phyloP scores from a whole-genome alignment of 208 protist species.

The Trypanosoma scelopori region DNA sequence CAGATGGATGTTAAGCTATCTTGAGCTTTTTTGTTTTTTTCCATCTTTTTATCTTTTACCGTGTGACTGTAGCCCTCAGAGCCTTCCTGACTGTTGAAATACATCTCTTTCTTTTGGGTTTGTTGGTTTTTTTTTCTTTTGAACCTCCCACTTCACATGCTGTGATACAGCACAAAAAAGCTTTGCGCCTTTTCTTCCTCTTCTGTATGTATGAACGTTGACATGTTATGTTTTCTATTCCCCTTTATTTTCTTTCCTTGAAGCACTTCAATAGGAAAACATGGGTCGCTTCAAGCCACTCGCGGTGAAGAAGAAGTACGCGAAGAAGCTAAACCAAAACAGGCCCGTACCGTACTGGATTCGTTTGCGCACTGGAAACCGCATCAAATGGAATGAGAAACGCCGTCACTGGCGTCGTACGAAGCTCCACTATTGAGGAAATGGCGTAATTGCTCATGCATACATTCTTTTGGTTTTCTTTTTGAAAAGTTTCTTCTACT shows the following conservation, averaged over 20 bases:
- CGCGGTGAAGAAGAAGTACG: conserved; percentile 93
- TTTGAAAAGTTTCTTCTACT: too few relatives aligned
- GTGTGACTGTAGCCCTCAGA: background rate
- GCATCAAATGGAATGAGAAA: conserved; percentile 95
- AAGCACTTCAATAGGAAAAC: background rate
- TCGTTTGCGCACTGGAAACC: conserved; percentile 90
- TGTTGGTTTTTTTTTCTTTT: conserved; percentile 3
- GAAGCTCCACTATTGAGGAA: conserved; percentile 90
- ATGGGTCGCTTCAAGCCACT: conserved; percentile 93
- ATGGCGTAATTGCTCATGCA: background rate
- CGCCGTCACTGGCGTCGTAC: conserved; percentile 95
- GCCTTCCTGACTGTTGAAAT: background rate
- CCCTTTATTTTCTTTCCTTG: background rate
- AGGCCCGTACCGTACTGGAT: conserved; percentile 93
- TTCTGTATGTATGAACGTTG: too few relatives aligned
- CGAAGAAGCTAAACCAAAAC: conserved; percentile 95
- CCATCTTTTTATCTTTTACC: background rate
- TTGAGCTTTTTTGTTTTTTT: conserved; percentile 21
- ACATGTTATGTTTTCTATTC: too few relatives aligned
- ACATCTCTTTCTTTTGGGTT: conserved; percentile 11
- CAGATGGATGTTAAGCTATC: conserved; percentile 46
- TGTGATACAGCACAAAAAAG: too few relatives aligned
- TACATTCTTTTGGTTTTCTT: background rate
- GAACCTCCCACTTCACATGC: too few relatives aligned
- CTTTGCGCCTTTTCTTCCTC: too few relatives aligned